Evolutionary conservation across 768 basidiomycete genomes (phyloP), one percentile per base, ranked within the genome.

Genomic region (Pleurotus tuoliensis): DNA sequence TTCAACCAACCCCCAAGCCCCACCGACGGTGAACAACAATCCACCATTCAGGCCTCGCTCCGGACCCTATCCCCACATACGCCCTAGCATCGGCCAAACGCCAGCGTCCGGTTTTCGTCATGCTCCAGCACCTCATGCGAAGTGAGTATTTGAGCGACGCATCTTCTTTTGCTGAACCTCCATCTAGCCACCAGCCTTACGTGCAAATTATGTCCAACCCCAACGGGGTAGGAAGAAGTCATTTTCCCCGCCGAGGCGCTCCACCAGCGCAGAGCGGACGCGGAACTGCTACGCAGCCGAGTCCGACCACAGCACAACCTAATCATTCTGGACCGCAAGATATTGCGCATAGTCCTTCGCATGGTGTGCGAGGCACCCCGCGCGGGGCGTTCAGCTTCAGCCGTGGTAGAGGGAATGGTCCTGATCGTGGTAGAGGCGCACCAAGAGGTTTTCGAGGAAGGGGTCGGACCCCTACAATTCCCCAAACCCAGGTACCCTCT

Each of bases 41-140:
- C 64, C 72, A 4, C 80, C 84, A 0, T 91, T 90, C 75, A 83
- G 79, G 51, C 87, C 88, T 47, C 79, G 82, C 20, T 76, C 82
- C 62, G 88, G 90, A 0, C 85, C 88, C 7, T 75, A 83, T 63
- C 86, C 87, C 2, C 74, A 72, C 47, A 71, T 87, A n/a, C 78
- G 77, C 24, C 81, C 85, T 4, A 63, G 73, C 3, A 75, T 77
- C 16, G 84, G 83, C 1, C 83, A 84, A 59, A 66, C 68, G 9
- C 72, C 82, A 7, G 83, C 76, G 6, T 72, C 82, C n/a, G 87
- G 86, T 6, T 90, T 87, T 77, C 78, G 86, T 51, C 83, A 86
- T 3, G 82, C 82, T 3, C 74, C 71, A 45, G 11, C 45, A 55
- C 58, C 55, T 37, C 58, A 58, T 24, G 4, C 15, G 0, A 44